Evolutionary conservation across 345 rosid species (phyloP).

Genomic region (Anastatica hierochuntica): DNA sequence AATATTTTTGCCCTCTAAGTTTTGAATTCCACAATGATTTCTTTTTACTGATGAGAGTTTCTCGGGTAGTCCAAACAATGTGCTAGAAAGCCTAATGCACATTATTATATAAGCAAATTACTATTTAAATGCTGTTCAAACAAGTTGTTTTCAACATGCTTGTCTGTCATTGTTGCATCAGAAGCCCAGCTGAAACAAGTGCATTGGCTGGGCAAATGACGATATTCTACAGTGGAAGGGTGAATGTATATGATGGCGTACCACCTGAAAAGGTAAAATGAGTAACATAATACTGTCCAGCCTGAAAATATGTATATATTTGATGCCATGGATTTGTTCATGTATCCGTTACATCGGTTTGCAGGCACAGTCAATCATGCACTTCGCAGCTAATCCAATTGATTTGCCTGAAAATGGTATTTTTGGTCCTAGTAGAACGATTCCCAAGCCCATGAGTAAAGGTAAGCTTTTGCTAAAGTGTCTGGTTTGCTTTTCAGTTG

Average conservation of each 20-base stretch:
- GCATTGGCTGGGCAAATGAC: slow-evolving; percentile 63
- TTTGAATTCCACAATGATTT: not conserved
- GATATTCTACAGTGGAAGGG: slow-evolving; percentile 85
- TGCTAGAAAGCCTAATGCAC: not conserved
- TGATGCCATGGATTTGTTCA: no score
- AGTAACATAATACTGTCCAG: slow-evolving; percentile 26
- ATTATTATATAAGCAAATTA: no score
- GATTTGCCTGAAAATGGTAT: slow-evolving; percentile 42
- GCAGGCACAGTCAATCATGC: slow-evolving; percentile 83
- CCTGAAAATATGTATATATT: slow-evolving; percentile 11
- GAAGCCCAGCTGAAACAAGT: slow-evolving; percentile 41
- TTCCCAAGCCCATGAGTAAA: slow-evolving; percentile 36
- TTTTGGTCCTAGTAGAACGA: slow-evolving; percentile 31
- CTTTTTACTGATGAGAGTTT: not conserved
- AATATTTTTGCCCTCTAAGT: not conserved
- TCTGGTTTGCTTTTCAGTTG: slow-evolving; percentile 5
- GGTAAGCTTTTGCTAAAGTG: slow-evolving; percentile 35
- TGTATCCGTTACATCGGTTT: slow-evolving; percentile 14
- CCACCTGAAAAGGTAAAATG: slow-evolving; percentile 77
- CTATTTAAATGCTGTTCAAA: not conserved
- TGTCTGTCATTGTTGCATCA: slow-evolving; percentile 27
- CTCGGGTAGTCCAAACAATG: not conserved
- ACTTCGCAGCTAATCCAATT: slow-evolving; percentile 58
- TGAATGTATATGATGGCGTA: slow-evolving; percentile 78
- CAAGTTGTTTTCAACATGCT: no score